These are phyloP conservation scores for Hypsizygus ulmarius DNA, from an alignment of 1,284 basidiomycete genomes.

Conservation along the genomic window DNA sequence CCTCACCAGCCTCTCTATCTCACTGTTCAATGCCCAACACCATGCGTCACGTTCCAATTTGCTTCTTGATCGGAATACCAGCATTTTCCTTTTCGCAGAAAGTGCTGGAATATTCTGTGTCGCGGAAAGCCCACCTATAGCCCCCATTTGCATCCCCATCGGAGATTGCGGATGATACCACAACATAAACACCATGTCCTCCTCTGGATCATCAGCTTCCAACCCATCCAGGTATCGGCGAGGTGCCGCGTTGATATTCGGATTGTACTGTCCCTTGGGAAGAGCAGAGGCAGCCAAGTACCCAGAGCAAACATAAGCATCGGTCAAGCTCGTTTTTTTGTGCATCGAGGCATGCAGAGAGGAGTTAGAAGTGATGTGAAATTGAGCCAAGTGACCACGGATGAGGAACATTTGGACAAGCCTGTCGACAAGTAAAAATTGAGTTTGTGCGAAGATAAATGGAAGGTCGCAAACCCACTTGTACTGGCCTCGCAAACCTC, in stretches of 20 bases:
- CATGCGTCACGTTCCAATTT: constrained; percentile 82
- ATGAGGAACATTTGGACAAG: constrained; percentile 68
- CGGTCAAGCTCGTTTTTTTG: constrained; percentile 59
- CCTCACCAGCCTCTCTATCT: constrained; percentile 75
- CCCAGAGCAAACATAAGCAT: constrained; percentile 77
- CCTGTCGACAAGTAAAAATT: constrained; percentile 41
- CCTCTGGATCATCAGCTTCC: constrained; percentile 73
- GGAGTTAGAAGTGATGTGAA: constrained; percentile 51
- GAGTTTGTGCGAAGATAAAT: constrained; percentile 5
- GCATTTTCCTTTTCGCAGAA: constrained; percentile 58
- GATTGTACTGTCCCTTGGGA: constrained; percentile 57
- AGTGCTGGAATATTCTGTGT: constrained; percentile 44
- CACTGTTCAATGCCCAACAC: constrained; percentile 83
- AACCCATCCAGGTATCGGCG: constrained; percentile 79
- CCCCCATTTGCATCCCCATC: constrained; percentile 20
- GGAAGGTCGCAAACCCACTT: constrained; percentile 44
- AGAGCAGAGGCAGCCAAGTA: constrained; percentile 69
- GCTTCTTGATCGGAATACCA: constrained; percentile 73
- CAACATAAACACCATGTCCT: constrained; percentile 73
- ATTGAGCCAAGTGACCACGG: constrained; percentile 62
- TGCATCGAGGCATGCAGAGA: constrained; percentile 48
- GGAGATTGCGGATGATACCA: constrained; percentile 50
- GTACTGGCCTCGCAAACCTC: constrained; percentile 66
- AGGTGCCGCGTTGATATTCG: constrained; percentile 48
- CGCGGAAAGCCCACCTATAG: constrained; percentile 21